A percentile compares a stretch with the other conserved stretches of the same genome.
phyloP scores from a whole-genome alignment of 257 asterid genomes.

The Mentha longifolia region DNA sequence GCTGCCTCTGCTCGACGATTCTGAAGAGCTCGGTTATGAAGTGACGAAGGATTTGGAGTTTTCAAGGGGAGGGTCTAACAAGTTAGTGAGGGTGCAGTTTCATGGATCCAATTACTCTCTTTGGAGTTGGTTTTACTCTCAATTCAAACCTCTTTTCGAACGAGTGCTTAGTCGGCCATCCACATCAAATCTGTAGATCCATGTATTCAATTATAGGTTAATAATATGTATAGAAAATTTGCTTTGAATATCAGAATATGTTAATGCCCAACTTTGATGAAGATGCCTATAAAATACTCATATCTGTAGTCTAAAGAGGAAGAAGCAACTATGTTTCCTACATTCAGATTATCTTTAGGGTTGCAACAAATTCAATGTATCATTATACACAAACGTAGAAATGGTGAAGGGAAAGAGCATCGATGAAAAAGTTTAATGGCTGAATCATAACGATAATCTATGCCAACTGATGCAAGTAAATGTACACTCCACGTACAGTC shows the following conservation, averaged over 20 bases:
- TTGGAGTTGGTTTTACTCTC: constrained; percentile 67
- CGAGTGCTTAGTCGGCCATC: constrained; percentile 7
- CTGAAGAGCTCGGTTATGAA: constrained; percentile 42
- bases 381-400: not conserved
- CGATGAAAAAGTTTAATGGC: not conserved
- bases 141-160: constrained; percentile 44
- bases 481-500: not conserved
- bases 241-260: not conserved
- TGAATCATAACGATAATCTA: not conserved
- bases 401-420: no score
- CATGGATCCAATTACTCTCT: constrained; percentile 63
- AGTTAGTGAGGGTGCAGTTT: constrained; percentile 60
- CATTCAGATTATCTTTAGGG: not conserved
- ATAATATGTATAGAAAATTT: not conserved
- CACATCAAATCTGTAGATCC: constrained; percentile 2
- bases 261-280: not conserved
- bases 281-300: not conserved
- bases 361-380: constrained; percentile 2
- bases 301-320: not conserved
- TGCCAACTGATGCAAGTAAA: constrained; percentile 16
- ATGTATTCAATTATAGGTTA: not conserved
- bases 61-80: constrained; percentile 54
- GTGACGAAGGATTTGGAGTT: constrained; percentile 60
- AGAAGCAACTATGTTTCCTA: not conserved
- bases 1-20: constrained; percentile 75